phyloP scores from a whole-genome alignment of 768 basidiomycete species.

The Auricularia cornea region DNA sequence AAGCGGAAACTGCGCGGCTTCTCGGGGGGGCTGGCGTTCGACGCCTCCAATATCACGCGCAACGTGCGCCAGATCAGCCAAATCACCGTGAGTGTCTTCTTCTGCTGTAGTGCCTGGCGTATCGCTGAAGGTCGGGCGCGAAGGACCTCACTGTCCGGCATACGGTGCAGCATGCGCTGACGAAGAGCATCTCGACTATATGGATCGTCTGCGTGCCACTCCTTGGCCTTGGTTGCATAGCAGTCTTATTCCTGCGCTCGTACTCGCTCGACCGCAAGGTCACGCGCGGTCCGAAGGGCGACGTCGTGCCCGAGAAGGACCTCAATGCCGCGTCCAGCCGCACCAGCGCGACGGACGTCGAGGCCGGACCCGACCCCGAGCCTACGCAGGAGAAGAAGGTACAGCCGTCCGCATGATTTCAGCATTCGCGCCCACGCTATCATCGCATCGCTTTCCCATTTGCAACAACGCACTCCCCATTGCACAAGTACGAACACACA shows the following conservation, averaged over 20 bases:
- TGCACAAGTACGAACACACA: no score
- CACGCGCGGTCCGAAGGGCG: conserved; percentile 3
- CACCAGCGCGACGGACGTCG: background rate
- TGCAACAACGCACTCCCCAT: no score
- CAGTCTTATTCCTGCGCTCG: conserved; percentile 28
- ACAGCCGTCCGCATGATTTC: no score
- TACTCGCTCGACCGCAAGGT: conserved; percentile 28
- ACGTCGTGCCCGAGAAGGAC: background rate
- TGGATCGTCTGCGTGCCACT: conserved; percentile 61
- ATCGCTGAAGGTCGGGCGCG: background rate
- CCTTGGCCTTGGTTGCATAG: conserved; percentile 41
- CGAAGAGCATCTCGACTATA: conserved; percentile 50
- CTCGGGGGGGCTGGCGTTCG: conserved; percentile 25
- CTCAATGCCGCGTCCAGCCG: background rate
- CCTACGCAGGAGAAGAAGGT: background rate
- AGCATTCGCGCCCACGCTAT: no score
- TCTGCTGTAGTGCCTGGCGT: background rate
- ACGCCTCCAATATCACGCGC: conserved; percentile 34
- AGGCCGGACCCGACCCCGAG: background rate
- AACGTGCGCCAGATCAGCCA: conserved; percentile 37
- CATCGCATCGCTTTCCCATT: no score
- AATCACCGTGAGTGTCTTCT: conserved; percentile 33
- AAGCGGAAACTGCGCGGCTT: conserved; percentile 25
- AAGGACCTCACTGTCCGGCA: conserved; percentile 36
- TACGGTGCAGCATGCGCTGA: conserved; percentile 48